These are phyloP conservation scores for Penicillium rolfsii DNA, from an alignment of 2,329 filamentous ascomycete species.

Conservation along the genomic window DNA sequence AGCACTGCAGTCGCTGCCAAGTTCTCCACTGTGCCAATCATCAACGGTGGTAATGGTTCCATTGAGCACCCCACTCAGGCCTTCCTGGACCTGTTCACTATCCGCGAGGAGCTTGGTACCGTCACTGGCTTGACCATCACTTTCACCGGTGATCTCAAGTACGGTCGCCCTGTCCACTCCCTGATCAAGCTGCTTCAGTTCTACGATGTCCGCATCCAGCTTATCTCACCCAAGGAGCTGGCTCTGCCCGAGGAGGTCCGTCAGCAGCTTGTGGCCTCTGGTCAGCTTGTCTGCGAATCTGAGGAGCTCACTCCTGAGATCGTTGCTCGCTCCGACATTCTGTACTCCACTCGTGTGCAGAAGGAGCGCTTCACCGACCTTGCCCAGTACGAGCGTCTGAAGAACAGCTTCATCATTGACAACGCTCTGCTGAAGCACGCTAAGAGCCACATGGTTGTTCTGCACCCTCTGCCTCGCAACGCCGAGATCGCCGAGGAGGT, in stretches of 20 bases:
- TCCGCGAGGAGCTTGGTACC: constrained; percentile 94
- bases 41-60: constrained; percentile 96
- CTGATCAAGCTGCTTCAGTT: constrained; percentile 90
- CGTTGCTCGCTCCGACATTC: constrained; percentile 80
- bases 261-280: constrained; percentile 70
- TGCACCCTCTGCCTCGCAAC: constrained; percentile 94
- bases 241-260: constrained; percentile 75
- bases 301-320: constrained; percentile 84
- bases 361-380: constrained; percentile 89
- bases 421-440: constrained; percentile 87
- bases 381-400: constrained; percentile 81
- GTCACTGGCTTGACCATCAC: constrained; percentile 95
- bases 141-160: constrained; percentile 89
- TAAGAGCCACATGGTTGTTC: constrained; percentile 89
- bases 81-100: constrained; percentile 96
- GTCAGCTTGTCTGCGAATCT: constrained; percentile 76
- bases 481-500: constrained; percentile 93
- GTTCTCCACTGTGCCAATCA: constrained; percentile 86
- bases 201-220: constrained; percentile 92
- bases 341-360: constrained; percentile 97
- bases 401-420: constrained; percentile 86
- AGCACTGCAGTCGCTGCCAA: constrained; percentile 82
- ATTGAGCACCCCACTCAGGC: constrained; percentile 97
- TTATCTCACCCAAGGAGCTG: constrained; percentile 81
- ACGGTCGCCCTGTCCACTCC: constrained; percentile 93